These are phyloP conservation scores for Hydrangea macrophylla DNA, from an alignment of 148 eudicot species.

Conservation along the genomic window DNA sequence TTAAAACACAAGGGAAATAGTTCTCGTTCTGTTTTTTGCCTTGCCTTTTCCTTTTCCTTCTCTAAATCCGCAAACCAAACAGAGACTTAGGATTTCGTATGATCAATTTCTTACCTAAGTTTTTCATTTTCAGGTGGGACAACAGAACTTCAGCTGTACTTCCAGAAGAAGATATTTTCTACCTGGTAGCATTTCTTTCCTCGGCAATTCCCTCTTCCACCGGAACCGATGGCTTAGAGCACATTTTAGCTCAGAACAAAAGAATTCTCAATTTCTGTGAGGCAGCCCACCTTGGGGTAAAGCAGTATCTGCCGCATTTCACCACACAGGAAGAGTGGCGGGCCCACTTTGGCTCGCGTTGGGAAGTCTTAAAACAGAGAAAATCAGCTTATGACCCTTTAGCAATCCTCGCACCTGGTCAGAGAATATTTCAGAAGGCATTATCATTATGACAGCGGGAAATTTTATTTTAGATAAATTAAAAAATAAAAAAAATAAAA, in stretches of 20 bases:
- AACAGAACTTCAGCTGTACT: slow-evolving; percentile 65
- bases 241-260: slow-evolving; percentile 46
- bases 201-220: slow-evolving; percentile 61
- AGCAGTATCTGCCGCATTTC: slow-evolving; percentile 79
- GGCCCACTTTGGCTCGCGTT: slow-evolving; percentile 67
- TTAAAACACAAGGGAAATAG: too few relatives aligned
- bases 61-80: neutral
- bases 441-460: slow-evolving; percentile 38
- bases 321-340: slow-evolving; percentile 55
- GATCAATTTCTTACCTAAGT: neutral
- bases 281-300: slow-evolving; percentile 44
- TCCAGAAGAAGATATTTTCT: slow-evolving; percentile 75
- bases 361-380: slow-evolving; percentile 59
- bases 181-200: slow-evolving; percentile 65
- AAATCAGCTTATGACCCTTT: slow-evolving; percentile 80
- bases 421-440: slow-evolving; percentile 67
- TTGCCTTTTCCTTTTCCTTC: neutral
- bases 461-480: neutral
- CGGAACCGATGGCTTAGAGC: slow-evolving; percentile 47
- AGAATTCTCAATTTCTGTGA: slow-evolving; percentile 57
- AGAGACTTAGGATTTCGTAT: slow-evolving; percentile 5
- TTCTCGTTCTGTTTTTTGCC: too few relatives aligned
- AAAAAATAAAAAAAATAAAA: too few relatives aligned
- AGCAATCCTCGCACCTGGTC: slow-evolving; percentile 89
- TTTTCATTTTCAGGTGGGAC: slow-evolving; percentile 54